A percentile compares a stretch with the other conserved stretches of the same genome.
phyloP scores from a whole-genome alignment of 2,329 filamentous ascomycete genomes.

The Kalaharituber pfeilii region DNA sequence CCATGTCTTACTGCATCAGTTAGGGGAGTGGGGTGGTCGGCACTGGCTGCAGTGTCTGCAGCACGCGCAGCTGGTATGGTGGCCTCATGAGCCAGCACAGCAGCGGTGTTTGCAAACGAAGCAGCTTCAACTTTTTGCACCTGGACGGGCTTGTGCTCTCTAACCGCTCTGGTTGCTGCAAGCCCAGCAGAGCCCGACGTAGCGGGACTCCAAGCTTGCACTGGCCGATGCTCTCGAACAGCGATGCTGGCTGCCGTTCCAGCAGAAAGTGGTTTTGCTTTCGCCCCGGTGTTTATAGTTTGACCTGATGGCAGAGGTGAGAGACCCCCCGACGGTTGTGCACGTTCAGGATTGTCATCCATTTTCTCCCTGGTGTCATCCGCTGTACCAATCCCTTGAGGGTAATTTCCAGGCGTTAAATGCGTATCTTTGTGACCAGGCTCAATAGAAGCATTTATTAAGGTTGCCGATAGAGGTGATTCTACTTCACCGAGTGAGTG shows the following conservation, averaged over 20 bases:
- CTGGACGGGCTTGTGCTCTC: neutral
- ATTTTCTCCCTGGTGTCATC: too few relatives aligned
- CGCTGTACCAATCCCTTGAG: neutral
- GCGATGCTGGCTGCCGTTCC: slow-evolving; percentile 5
- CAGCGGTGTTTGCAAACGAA: slow-evolving; percentile 16
- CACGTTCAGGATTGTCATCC: too few relatives aligned
- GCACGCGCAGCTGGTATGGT: neutral
- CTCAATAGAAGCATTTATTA: neutral
- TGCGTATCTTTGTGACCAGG: too few relatives aligned
- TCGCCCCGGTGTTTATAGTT: too few relatives aligned
- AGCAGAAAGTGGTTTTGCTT: too few relatives aligned
- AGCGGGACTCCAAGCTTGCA: slow-evolving; percentile 24
- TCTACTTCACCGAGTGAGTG: neutral
- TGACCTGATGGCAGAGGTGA: too few relatives aligned
- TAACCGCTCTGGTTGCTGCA: slow-evolving; percentile 23
- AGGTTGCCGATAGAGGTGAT: neutral
- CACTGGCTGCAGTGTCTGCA: neutral
- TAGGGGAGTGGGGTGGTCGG: too few relatives aligned
- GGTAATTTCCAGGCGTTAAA: neutral
- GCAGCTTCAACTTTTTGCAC: neutral
- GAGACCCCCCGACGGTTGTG: too few relatives aligned
- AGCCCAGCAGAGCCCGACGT: slow-evolving; percentile 33
- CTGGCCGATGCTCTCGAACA: slow-evolving; percentile 23
- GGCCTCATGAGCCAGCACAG: slow-evolving; percentile 6
- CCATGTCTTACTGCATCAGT: too few relatives aligned